phyloP scores from a whole-genome alignment of 192 early-diverging fungal genomes.

The Thamnidium elegans region DNA sequence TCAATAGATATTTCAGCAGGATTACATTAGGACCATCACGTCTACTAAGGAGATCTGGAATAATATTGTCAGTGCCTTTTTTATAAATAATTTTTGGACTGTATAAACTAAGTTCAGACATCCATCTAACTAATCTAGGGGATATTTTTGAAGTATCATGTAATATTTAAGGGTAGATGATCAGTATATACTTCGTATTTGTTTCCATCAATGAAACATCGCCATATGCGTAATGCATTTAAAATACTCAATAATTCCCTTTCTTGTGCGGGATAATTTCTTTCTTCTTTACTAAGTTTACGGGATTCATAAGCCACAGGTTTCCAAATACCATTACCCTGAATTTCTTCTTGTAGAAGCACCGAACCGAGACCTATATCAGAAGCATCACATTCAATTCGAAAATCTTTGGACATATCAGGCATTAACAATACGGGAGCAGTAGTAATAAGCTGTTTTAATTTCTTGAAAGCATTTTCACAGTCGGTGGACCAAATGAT shows the following conservation, averaged over 20 bases:
- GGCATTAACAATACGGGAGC: conserved; percentile 6
- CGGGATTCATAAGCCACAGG: too few relatives aligned
- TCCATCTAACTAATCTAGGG: not conserved
- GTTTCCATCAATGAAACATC: conserved; percentile 10
- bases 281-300: conserved; percentile 30
- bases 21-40: not conserved
- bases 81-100: not conserved
- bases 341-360: conserved; percentile 6
- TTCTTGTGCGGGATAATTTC: conserved; percentile 27
- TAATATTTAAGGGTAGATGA: conserved; percentile 7
- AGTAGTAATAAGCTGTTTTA: not conserved
- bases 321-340: conserved; percentile 20
- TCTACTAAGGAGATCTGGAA: not conserved
- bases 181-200: not conserved
- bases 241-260: conserved; percentile 6
- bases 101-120: conserved; percentile 1
- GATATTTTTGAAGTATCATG: not conserved
- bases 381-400: conserved; percentile 9
- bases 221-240: conserved; percentile 12
- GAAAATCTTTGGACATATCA: not conserved
- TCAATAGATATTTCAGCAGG: too few relatives aligned
- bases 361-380: not conserved
- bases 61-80: not conserved
- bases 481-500: not conserved
- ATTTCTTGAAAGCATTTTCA: not conserved